Evolutionary conservation across 805 yeast genomes (phyloP), one percentile per base, ranked within the genome.

Genomic region (Myxozyma monticola): DNA sequence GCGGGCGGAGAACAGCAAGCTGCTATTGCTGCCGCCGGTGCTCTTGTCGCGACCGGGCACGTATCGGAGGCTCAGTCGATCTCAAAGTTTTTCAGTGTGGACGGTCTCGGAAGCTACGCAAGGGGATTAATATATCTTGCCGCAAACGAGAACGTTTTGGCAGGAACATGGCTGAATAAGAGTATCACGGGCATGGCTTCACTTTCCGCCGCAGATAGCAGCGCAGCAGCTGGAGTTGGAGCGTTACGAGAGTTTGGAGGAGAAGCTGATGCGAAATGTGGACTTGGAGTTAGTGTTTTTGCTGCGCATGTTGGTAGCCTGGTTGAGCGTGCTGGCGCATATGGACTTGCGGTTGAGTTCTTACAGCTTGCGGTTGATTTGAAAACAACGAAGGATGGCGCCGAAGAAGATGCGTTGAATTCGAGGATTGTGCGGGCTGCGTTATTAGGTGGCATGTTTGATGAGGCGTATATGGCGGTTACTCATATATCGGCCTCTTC

Each of bases 261-360:
- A 21, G 25, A 7, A 39, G 22, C 21, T 28, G 10, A 24, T 39
- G 34, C 22, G 39, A 22, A 18, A 26, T 17, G 37, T 17, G 42
- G 48, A 7, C 37, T 12, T 10, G 49, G 72, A 4, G 49, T 67
- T 30, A 60, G 69, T 14, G 69, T 66, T 40, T 76, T 69, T 53
- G 73, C 67, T 57, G 64, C 67, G 40, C 72, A 70, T 31, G 53
- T 74, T 31, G 61, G 77, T 8, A 59, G 65, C 3, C 31, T 75
- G 37, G 75, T 74, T 56, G 64, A 68, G 36, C 61, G 68, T 20
- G 56, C 61, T 25, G 59, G 61, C 2, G 54, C 59, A 3, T 69
- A 67, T 48, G 51, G 60, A 14, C 55, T 62, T 14, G 76, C 80
- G 0, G 62, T 74, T 29, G 63, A 66, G 50, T 65, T 76, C 33